These are phyloP conservation scores for Talaromyces adpressus DNA, from an alignment of 495 filamentous ascomycete species.

Conservation along the genomic window DNA sequence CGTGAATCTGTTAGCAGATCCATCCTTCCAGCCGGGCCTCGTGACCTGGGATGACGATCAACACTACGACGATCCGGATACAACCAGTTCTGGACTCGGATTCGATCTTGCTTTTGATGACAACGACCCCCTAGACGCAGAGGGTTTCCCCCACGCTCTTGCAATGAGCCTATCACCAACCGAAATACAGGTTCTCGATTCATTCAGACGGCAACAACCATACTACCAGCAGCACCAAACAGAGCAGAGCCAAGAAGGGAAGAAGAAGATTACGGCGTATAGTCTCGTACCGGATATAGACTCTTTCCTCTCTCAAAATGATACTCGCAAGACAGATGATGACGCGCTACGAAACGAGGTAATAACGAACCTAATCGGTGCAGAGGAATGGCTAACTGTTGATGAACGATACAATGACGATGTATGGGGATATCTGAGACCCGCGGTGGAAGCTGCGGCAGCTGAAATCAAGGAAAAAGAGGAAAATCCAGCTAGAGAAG, in stretches of 20 bases:
- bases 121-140: neutral
- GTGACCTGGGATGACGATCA: slow-evolving; percentile 40
- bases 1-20: slow-evolving; percentile 43
- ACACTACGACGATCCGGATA: slow-evolving; percentile 9
- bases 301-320: slow-evolving; percentile 16
- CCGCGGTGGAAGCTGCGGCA: slow-evolving; percentile 55
- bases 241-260: neutral
- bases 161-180: neutral
- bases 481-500: slow-evolving; percentile 10
- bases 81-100: neutral
- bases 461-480: slow-evolving; percentile 43
- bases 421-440: slow-evolving; percentile 67
- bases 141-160: neutral
- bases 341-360: slow-evolving; percentile 25
- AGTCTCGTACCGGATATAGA: slow-evolving; percentile 42
- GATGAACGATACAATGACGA: slow-evolving; percentile 66
- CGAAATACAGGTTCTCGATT: slow-evolving; percentile 30
- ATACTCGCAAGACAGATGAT: slow-evolving; percentile 11
- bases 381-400: slow-evolving; percentile 51
- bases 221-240: neutral
- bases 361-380: slow-evolving; percentile 23
- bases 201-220: slow-evolving; percentile 21
- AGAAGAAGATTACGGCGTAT: slow-evolving; percentile 15
- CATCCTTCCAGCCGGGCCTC: slow-evolving; percentile 45
- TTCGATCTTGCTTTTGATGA: neutral